Evolutionary conservation across 305 asterid genomes (phyloP).

Genomic region (Plantago lanceolata): DNA sequence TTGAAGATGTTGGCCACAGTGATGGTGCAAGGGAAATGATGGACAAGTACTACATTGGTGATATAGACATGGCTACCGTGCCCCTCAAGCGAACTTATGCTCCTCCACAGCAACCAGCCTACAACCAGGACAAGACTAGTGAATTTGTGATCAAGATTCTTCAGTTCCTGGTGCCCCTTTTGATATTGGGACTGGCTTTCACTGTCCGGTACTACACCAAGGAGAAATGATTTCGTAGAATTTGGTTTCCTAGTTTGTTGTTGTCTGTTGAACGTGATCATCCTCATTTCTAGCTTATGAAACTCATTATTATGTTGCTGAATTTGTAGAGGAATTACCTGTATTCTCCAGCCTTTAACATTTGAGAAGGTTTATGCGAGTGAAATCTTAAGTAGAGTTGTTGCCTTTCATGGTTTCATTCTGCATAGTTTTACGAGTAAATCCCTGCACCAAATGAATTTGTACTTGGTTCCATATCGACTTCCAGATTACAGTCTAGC

Average conservation of each 20-base stretch:
- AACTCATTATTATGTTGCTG: too few species aligned
- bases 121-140: constrained; percentile 35
- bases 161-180: constrained; percentile 57
- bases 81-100: constrained; percentile 38
- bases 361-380: too few species aligned
- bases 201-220: constrained; percentile 53
- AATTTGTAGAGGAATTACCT: too few species aligned
- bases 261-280: constrained; percentile 18
- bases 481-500: too few species aligned
- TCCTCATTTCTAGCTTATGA: not conserved
- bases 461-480: too few species aligned
- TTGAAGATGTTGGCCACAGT: constrained; percentile 65
- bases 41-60: constrained; percentile 52
- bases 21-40: constrained; percentile 47
- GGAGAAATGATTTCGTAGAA: constrained; percentile 34
- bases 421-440: too few species aligned
- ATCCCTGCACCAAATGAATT: too few species aligned
- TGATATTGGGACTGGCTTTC: constrained; percentile 55
- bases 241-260: constrained; percentile 5
- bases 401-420: too few species aligned
- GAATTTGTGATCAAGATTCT: constrained; percentile 45
- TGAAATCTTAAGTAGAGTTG: too few species aligned
- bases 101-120: constrained; percentile 27
- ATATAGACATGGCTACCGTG: constrained; percentile 43
- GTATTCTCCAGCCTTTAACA: too few species aligned